Base-by-base conservation (phyloP, 2,329 filamentous ascomycete genomes). In the Exserohilum turcica region DNA sequence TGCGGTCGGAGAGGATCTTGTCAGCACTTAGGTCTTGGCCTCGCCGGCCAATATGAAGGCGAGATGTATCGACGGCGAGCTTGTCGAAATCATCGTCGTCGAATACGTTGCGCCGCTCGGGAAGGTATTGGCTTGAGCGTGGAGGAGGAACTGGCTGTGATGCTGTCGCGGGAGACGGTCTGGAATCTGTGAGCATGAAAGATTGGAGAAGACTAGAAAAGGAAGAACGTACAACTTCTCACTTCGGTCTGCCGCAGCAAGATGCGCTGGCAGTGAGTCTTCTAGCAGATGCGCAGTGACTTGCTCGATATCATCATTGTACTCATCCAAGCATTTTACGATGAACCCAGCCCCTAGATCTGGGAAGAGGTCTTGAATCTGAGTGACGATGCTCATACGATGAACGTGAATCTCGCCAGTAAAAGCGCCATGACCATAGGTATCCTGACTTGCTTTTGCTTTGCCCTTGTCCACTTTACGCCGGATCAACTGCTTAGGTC, bases 341-440 rank as follows among this genome's bases (percentile, higher is more conserved):
- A 97, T 79, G 68, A 96, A 97, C 0, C 83, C 90, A 3, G 90
- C 87, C 5, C 92, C 92, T 8, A 97, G 79, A 57, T 96, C 86
- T 0, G 93, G 91, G 67, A 97, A 97, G 0, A 97, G 80, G 68
- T 99, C 93, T 69, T 96, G 92, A n/a, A 99, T 82, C 71, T 95
- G 91, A 0, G 89, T 89, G 45, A 97, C 86, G 43, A 93, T 84
- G 64, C 89, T 92, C 84, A 95, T 88, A 36, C 82, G 86, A 73
- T 96, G 91, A 18, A 93, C 78, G 66, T 94, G 90, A 29, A 92
- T 78, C 37, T 81, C 78, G 7, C 74, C 76, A 43, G 48, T 47
- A 32, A 76, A 67, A 8, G 67, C 62, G 2, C 67, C 66, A 48
- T 77, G 71, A 1, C 70, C 73, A 52, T 67, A 70, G 5, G 66